Evolutionary conservation across 2,329 filamentous ascomycete genomes (phyloP), one percentile per base, ranked within the genome.

Genomic region (Neofusicoccum sp.): DNA sequence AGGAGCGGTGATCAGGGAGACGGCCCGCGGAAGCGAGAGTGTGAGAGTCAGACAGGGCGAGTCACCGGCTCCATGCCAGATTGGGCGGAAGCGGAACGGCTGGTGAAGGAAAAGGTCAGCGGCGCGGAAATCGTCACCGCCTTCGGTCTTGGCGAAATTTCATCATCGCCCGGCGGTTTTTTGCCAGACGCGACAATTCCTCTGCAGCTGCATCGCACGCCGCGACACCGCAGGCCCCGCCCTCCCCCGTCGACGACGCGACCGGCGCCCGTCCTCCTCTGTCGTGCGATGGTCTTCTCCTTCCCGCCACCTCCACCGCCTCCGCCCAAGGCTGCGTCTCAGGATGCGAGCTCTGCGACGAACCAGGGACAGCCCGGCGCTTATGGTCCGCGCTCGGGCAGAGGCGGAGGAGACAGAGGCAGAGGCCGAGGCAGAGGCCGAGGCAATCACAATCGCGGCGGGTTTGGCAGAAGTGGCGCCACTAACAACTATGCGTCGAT

Each of bases 241-340:
- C 9, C 36, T 24, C 9, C n/a, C 24, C 24, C 49, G 36, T 33
- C 14, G 20, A 20, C 20, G 6, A 38, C 26, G 16, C 20, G 33
- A 16, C 40, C 9, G 11, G 28, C 26, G 4, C 11, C 30, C n/a
- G 26, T 34, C 31, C 6, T 11, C 6, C 11, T 24, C 20, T 24
- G 6, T 41, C 26, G 49, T n/a, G 36, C 34, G 16, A 61, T 61
- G 59, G 31, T 33, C 7, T 81, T 74, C 66, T 75, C 73, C 16
- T 81, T 80, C 56, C 79, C 79, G n/a, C 79, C 78, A 43, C 79
- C 79, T 33, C 79, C 79, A 40, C 79, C 79, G 16, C 73, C 73
- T 61, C 72, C 72, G 43, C 69, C 70, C 43, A 74, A 70, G 66
- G 69, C 72, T 47, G 48, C 68, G n/a, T 63, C 69, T 16, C 41